These are phyloP conservation scores for Phaseolus lunatus DNA, from an alignment of 306 rosid genomes.

Conservation along the genomic window DNA sequence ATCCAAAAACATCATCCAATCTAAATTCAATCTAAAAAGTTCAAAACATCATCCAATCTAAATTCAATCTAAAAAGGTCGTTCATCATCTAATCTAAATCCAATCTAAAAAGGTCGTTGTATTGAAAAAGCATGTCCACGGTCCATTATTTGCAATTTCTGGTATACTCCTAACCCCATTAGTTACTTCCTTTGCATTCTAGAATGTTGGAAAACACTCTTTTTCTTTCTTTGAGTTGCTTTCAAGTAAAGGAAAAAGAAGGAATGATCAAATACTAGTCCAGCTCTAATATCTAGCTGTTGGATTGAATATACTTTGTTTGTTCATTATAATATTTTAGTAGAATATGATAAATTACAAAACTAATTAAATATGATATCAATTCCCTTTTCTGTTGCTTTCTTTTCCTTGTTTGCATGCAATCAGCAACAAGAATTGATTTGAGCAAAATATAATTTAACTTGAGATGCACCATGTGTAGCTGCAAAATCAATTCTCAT, in stretches of 20 bases:
- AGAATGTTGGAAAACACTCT: too few relatives aligned
- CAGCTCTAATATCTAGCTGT: neutral
- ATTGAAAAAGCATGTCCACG: too few relatives aligned
- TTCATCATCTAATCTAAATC: too few relatives aligned
- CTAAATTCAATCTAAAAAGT: too few relatives aligned
- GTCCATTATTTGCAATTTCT: too few relatives aligned
- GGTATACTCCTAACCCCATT: too few relatives aligned
- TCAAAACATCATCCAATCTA: too few relatives aligned
- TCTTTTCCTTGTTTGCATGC: neutral
- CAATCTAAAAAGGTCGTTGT: too few relatives aligned
- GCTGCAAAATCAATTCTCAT: conserved; percentile 39
- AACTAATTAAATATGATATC: neutral
- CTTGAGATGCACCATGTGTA: neutral
- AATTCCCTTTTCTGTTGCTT: neutral
- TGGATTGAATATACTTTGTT: neutral
- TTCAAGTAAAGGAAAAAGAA: neutral
- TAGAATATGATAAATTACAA: conserved; percentile 1
- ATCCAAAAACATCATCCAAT: too few relatives aligned
- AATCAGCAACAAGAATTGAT: neutral
- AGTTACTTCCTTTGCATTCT: too few relatives aligned
- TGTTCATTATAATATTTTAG: neutral
- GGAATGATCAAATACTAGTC: neutral
- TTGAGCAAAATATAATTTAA: conserved; percentile 22
- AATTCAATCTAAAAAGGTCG: too few relatives aligned
- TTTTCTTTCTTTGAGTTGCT: neutral